Evolutionary conservation across 768 basidiomycete species (phyloP), one percentile per base, ranked within the genome.

Genomic region (Rhodotorula toruloides): DNA sequence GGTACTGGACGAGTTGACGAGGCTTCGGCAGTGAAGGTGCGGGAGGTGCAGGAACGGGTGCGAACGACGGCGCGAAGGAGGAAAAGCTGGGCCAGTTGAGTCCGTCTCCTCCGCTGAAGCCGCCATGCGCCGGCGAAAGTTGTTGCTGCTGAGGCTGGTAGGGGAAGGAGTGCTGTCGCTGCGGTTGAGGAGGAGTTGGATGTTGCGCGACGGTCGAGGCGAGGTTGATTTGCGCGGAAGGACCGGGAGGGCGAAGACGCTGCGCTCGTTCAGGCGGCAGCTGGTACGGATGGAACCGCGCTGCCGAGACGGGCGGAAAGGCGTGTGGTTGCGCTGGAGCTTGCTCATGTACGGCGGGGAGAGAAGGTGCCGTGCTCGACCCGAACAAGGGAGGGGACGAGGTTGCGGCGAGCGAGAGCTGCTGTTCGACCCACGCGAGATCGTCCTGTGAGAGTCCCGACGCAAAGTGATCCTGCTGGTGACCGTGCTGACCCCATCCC

Each of bases 231-330:
- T 39, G 58, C 1, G 47, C 46, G 2, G 27, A 13, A 9, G 36
- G 34, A 4, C 36, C 50, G 10, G 40, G 31, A 4, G 42, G 42
- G 6, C 43, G 31, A 1, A 57, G 25, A 3, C 55, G 43, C 25
- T 44, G 55, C 0, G 43, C 43, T 3, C 60, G 52, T 17, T 61
- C 60, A 1, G 50, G 9, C 16, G 59, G 59, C 8, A 60, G 60
- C 50, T 54, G 56, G 52, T 67, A 67, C 11, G 66, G 66, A 32
- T 67, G 66, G n/a, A 62, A 67, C 5, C 61, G 34, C 8, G 60
- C 52, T 6, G 4, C 29, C 0, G 66, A 67, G 27, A 67, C 58
- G 27, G 66, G 66, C 12, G 66, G 66, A 29, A 67, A 67, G 11
- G 66, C 66, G 34, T 67, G 56, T 4, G 63, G 63, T 16, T 54